Base-by-base conservation (phyloP, 2,329 filamentous ascomycete genomes). In the Shiraia sp. region DNA sequence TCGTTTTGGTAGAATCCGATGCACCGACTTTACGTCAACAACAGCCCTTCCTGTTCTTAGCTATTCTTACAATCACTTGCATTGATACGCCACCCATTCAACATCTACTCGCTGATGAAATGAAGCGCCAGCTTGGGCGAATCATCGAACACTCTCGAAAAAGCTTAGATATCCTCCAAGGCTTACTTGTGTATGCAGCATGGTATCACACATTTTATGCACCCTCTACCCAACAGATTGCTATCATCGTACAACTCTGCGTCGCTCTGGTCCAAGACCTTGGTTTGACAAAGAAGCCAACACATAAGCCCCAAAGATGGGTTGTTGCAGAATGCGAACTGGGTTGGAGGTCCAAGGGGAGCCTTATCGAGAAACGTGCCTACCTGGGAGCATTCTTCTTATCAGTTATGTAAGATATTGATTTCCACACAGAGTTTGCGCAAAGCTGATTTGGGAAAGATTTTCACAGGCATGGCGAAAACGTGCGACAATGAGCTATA, bases 161-260 rank as follows among this genome's bases (percentile, higher is more conserved):
- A 16, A 66, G 54, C 22, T 60, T 74, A n/a, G 72, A 72, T 26
- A 52, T 71, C 10, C 55, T 73, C 12, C 67, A 74, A 47, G 71
- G 69, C 2, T 40, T 72, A 5, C 47, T 73, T 10, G 52, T 73
- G 0, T 63, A 63, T 36, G 42, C 66, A 12, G 66, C 63, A 15
- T 73, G 69, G 68, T 51, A 71, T 39, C 66, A 65, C 33, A 61
- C 64, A 35, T 59, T 59, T 22, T 61, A 60, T 19, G 28, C 40
- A 9, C 47, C 48, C 4, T 51, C 59, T 10, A 59, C 58, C 28
- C 61, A 63, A 3, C 66, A 72, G 36, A 36, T 68, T 6, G 53
- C 54, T 13, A 60, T 54, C 17, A 60, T 68, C 15, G 39, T 71
- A 6, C 67, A 72, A 32, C 43, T 73, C 12, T 66, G 66, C 8